Evolutionary conservation across 768 basidiomycete genomes (phyloP).

Genomic region (Hypholoma fasciculare): DNA sequence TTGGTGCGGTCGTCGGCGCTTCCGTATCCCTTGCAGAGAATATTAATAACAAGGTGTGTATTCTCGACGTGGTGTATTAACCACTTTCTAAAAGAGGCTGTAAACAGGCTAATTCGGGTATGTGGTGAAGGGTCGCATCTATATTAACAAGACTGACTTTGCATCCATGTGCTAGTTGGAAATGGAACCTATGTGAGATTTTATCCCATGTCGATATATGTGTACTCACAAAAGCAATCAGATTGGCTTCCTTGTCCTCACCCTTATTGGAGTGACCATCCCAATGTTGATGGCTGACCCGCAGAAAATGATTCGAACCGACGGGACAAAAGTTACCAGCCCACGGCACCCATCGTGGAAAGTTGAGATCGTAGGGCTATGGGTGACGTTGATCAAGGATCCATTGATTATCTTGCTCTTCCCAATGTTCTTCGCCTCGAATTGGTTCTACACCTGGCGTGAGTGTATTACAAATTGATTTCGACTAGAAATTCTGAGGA

Average conservation of each 20-base stretch:
- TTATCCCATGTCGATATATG: neutral
- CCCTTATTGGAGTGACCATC: constrained; percentile 64
- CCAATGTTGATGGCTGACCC: constrained; percentile 76
- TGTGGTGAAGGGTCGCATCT: constrained; percentile 10
- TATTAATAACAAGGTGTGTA: constrained; percentile 56
- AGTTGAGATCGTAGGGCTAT: constrained; percentile 72
- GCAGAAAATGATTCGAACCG: constrained; percentile 68
- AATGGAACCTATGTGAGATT: constrained; percentile 76
- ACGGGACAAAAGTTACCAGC: constrained; percentile 66
- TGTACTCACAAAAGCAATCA: constrained; percentile 21
- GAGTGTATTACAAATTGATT: constrained; percentile 21
- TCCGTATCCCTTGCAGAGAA: constrained; percentile 74
- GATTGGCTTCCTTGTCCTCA: constrained; percentile 78
- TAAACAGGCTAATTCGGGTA: constrained; percentile 39
- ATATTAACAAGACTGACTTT: neutral
- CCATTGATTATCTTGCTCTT: constrained; percentile 74
- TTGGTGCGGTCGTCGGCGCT: constrained; percentile 79
- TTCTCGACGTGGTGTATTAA: neutral
- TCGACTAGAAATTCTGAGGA: neutral
- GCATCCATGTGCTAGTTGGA: constrained; percentile 40
- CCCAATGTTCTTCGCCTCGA: constrained; percentile 84
- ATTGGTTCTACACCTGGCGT: constrained; percentile 91
- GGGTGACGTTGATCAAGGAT: constrained; percentile 65
- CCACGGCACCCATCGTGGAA: constrained; percentile 77
- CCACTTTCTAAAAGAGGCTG: neutral